Percentiles rank a stretch among this genome's conserved stretches.
These are phyloP conservation scores for Trichoderma sp. DNA, from an alignment of 2,329 filamentous ascomycete species.

Conservation along the genomic window DNA sequence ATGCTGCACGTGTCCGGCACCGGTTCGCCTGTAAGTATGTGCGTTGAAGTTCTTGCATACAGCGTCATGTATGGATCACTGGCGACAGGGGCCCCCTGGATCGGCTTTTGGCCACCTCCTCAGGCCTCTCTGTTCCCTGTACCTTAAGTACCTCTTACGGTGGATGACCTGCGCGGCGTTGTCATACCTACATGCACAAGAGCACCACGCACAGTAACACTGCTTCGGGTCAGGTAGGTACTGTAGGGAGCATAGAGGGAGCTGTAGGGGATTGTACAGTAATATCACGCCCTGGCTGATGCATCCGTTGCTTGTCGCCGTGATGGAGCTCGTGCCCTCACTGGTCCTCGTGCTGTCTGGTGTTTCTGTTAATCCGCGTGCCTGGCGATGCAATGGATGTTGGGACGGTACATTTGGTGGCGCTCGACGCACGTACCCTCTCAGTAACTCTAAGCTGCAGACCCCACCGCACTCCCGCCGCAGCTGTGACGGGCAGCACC, in stretches of 20 bases:
- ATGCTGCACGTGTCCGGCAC: neutral
- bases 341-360: neutral
- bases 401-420: neutral
- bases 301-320: neutral
- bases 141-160: neutral
- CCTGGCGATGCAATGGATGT: neutral
- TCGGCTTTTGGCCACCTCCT: neutral
- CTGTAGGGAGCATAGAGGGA: neutral
- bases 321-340: neutral
- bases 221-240: no score
- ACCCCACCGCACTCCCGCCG: no score
- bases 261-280: no score
- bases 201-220: neutral
- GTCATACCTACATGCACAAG: neutral
- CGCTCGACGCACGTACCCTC: neutral
- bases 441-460: neutral
- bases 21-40: neutral
- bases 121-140: neutral
- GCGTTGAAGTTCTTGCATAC: neutral
- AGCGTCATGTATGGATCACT: slow-evolving; percentile 9
- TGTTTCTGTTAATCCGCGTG: slow-evolving; percentile 2
- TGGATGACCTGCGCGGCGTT: neutral
- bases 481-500: neutral
- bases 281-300: neutral
- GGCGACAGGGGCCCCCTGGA: neutral